These are phyloP conservation scores for Castanea mollissima DNA, from an alignment of 306 rosid genomes.

Conservation along the genomic window DNA sequence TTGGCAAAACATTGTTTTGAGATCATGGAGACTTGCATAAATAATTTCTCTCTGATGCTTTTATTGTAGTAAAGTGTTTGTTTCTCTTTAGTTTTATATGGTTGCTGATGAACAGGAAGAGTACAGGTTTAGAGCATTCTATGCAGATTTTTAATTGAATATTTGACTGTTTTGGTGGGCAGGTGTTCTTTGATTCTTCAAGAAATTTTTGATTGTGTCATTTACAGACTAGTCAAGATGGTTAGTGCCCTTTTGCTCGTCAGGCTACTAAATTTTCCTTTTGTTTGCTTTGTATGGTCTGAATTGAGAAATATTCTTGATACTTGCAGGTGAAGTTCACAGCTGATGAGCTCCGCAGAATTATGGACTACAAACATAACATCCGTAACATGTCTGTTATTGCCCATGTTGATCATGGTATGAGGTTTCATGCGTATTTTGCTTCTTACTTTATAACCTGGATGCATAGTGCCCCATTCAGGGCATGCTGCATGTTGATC, in stretches of 20 bases:
- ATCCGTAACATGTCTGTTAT: constrained; percentile 97
- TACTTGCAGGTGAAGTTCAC: constrained; percentile 90
- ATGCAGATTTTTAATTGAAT: too few species aligned
- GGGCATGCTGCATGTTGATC: constrained; percentile 45
- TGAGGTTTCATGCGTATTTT: neutral
- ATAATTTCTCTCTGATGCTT: too few species aligned
- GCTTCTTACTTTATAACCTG: neutral
- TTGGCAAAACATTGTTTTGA: too few species aligned
- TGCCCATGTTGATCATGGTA: constrained; percentile 94
- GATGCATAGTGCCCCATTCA: neutral
- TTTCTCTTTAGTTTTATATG: too few species aligned
- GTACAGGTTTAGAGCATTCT: too few species aligned
- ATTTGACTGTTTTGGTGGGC: neutral
- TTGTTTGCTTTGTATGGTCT: neutral
- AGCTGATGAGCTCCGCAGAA: constrained; percentile 81
- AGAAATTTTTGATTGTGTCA: constrained; percentile 2
- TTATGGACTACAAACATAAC: constrained; percentile 84
- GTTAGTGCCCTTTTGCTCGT: constrained; percentile 19
- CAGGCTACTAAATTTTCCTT: neutral
- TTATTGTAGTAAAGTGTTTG: too few species aligned
- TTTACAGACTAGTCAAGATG: constrained; percentile 51
- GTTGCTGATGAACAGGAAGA: too few species aligned
- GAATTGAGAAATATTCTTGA: neutral
- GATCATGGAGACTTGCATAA: too few species aligned
- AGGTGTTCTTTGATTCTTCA: constrained; percentile 1